Conservation (phyloP, 225 moss, liverwort and hornwort genomes). For the Pleurozium schreberi region DNA sequence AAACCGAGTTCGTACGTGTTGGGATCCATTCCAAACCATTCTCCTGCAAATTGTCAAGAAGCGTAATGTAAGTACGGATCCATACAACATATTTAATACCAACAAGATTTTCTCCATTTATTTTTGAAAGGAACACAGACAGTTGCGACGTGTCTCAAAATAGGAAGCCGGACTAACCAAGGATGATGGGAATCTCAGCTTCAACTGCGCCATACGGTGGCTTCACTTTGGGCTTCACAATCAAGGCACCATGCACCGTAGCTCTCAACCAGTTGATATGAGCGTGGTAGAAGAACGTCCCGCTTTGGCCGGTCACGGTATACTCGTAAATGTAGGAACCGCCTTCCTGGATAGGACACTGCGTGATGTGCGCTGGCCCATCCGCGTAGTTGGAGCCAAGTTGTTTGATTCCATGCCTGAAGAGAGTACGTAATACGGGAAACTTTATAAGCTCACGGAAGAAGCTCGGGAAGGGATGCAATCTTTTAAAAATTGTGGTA, state of each 20-base stretch:
- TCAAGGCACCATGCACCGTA: constrained; percentile 34
- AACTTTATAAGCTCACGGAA: neutral
- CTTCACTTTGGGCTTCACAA: constrained; percentile 5
- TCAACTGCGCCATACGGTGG: neutral
- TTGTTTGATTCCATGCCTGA: constrained; percentile 40
- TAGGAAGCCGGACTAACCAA: neutral
- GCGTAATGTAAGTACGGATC: neutral
- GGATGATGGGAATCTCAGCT: neutral
- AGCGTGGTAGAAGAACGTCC: constrained; percentile 40
- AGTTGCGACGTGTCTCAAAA: too few relatives aligned
- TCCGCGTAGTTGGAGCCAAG: constrained; percentile 20
- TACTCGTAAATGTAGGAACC: constrained; percentile 10
- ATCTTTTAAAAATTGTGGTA: neutral
- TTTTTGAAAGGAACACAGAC: neutral
- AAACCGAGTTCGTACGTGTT: constrained; percentile 23
- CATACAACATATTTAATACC: too few relatives aligned
- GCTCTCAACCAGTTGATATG: constrained; percentile 39
- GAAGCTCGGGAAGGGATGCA: neutral
- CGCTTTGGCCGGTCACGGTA: constrained; percentile 2
- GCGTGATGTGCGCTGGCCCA: constrained; percentile 36
- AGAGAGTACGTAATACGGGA: neutral
- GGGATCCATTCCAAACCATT: constrained; percentile 53
- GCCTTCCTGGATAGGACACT: constrained; percentile 31
- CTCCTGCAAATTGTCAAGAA: constrained; percentile 18
- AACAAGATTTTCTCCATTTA: too few relatives aligned